Evolutionary conservation across 2,329 filamentous ascomycete species (phyloP), one percentile per base, ranked within the genome.

Genomic region (Calonectria crousiana): DNA sequence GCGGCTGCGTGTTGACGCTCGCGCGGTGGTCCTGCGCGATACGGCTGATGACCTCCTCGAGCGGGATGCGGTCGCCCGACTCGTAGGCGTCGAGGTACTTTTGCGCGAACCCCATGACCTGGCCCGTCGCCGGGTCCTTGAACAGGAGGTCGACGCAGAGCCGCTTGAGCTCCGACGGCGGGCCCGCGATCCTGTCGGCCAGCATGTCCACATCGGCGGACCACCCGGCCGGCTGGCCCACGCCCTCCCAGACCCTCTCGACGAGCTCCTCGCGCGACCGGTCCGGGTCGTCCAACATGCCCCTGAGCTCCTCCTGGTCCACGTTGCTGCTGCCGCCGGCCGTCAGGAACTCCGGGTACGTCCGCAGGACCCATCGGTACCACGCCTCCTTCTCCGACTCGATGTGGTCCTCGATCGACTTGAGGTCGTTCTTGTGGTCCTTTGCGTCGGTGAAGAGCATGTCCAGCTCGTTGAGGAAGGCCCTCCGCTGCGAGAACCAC

Each of bases 401-500:
- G 77, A 92, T 87, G 73, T 87, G 86, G 28, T 85, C 84, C 76
- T 91, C 89, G 51, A 92, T 86, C 23, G 80, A 82, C 52, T 84
- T 82, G 16, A 90, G 81, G 67, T 85, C 84, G n/a, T 84, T 79
- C 56, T 85, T 85, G 75, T 85, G 82, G 20, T 85, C 82, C 76
- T 86, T 87, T 67, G 87, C 88, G 66, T 88, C 87, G 6, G 87
- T 81, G 74, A 92, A 88, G 58, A 90, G 79, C 58, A 81, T 81
- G 74, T 89, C 88, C 14, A 92, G 84, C 69, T 89, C 88, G 67
- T 86, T 83, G 28, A 90, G 82, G 73, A 92, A 90, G 10, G 83
- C 83, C 36, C 84, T 84, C 38, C 89, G 84, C 58, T 86, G 85
- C 3, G 87, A 84, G 80, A 91, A 91, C 90, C 90, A 92, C 79